Percentiles rank a stretch among this genome's conserved stretches.
These are phyloP conservation scores for Chrysosphaeria jannelii DNA, from an alignment of 2,329 filamentous ascomycete species.

Conservation along the genomic window DNA sequence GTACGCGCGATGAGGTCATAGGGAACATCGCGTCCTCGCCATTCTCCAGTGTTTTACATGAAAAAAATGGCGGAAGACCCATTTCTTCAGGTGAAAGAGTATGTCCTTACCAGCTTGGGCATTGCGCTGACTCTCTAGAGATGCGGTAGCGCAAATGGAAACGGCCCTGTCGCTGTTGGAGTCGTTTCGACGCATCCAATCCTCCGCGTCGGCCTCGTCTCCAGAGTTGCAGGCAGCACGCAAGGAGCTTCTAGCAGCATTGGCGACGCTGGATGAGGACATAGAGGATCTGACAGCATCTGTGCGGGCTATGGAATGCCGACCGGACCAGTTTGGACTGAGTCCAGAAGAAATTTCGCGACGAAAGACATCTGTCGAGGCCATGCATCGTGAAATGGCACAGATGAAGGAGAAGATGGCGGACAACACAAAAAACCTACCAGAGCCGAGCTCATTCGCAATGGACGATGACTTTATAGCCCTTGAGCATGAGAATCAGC, in stretches of 20 bases:
- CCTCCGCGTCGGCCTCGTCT: slow-evolving; percentile 36
- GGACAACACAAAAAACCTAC: no score
- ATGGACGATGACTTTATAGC: slow-evolving; percentile 35
- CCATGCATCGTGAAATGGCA: slow-evolving; percentile 68
- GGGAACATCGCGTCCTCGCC: no score
- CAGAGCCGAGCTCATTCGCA: slow-evolving; percentile 25
- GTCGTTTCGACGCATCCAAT: slow-evolving; percentile 86
- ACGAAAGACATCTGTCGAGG: slow-evolving; percentile 54
- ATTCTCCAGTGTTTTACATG: no score
- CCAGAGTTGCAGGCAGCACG: slow-evolving; percentile 64
- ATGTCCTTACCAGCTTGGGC: slow-evolving; percentile 3
- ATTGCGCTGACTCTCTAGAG: slow-evolving; percentile 22
- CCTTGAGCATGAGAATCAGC: slow-evolving; percentile 75
- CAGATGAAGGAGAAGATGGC: slow-evolving; percentile 61
- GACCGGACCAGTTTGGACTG: slow-evolving; percentile 67
- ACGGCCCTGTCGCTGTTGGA: slow-evolving; percentile 65
- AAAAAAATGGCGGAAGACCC: slow-evolving; percentile 39
- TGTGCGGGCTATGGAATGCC: slow-evolving; percentile 60
- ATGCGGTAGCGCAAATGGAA: slow-evolving; percentile 60
- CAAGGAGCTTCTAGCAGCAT: slow-evolving; percentile 31
- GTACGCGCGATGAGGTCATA: no score
- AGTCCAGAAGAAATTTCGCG: slow-evolving; percentile 56
- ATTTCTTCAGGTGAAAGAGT: slow-evolving; percentile 45
- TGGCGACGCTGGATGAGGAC: slow-evolving; percentile 48
- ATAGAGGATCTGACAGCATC: slow-evolving; percentile 67